Percentiles rank a stretch among this genome's conserved stretches.
Conservation (phyloP, 2,329 filamentous ascomycete species). For the Thelonectria blattea region DNA sequence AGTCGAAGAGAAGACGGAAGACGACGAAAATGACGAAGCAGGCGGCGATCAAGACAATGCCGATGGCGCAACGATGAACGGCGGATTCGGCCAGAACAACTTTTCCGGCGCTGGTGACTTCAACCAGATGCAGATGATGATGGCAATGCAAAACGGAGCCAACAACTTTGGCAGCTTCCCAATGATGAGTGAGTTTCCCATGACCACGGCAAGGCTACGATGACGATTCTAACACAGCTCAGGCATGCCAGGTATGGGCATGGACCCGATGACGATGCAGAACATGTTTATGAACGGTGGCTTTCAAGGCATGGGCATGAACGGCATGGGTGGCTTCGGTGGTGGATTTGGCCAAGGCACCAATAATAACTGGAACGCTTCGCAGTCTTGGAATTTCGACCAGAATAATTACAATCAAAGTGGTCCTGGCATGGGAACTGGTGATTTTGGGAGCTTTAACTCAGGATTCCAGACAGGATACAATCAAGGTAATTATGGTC, state of each 20-base stretch:
- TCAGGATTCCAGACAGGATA: constrained; percentile 78
- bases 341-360: constrained; percentile 66
- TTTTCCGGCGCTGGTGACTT: constrained; percentile 69
- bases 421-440: constrained; percentile 79
- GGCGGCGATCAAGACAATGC: constrained; percentile 42
- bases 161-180: constrained; percentile 65
- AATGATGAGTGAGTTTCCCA: constrained; percentile 84
- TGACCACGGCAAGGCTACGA: background rate
- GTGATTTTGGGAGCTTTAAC: constrained; percentile 82
- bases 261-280: constrained; percentile 80
- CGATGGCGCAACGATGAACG: constrained; percentile 49
- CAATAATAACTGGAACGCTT: constrained; percentile 82
- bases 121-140: constrained; percentile 82
- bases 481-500: constrained; percentile 84
- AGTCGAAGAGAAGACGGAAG: constrained; percentile 30
- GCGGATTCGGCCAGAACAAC: constrained; percentile 61
- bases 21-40: constrained; percentile 39
- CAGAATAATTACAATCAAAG: constrained; percentile 91
- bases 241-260: constrained; percentile 84
- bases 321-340: constrained; percentile 78
- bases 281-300: constrained; percentile 81
- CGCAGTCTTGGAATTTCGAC: constrained; percentile 82
- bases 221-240: constrained; percentile 38
- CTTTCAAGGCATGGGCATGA: constrained; percentile 79
- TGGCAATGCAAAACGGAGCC: constrained; percentile 72